phyloP scores from a whole-genome alignment of 306 rosid species.

The Mimosa pudica region DNA sequence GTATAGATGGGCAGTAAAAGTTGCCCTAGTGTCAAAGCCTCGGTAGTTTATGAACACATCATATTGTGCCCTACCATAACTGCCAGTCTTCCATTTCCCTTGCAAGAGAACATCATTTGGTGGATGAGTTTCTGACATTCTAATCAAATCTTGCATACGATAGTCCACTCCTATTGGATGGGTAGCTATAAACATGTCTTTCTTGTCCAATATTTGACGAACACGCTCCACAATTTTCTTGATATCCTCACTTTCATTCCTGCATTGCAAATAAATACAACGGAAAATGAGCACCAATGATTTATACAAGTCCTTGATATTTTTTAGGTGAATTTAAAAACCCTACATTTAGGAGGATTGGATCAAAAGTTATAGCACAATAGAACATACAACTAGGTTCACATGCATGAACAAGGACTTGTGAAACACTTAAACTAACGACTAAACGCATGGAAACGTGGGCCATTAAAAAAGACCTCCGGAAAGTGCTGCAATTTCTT shows the following conservation, averaged over 20 bases:
- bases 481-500: too few relatives aligned
- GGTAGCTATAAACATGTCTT: not conserved
- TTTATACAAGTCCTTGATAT: too few relatives aligned
- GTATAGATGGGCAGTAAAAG: slow-evolving; percentile 10
- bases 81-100: not conserved
- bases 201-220: not conserved
- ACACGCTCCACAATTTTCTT: not conserved
- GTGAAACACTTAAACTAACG: too few relatives aligned
- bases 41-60: not conserved
- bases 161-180: not conserved
- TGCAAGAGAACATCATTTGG: not conserved
- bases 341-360: too few relatives aligned
- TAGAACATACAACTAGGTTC: too few relatives aligned
- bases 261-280: not conserved
- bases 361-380: too few relatives aligned
- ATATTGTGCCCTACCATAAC: not conserved
- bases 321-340: too few relatives aligned
- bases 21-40: not conserved
- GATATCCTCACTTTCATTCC: not conserved
- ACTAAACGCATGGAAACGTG: too few relatives aligned
- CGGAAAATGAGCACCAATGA: not conserved
- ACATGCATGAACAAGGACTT: too few relatives aligned
- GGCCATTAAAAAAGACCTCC: not conserved
- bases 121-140: not conserved
- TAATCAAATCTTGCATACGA: not conserved